Percentiles rank a stretch among this genome's conserved stretches.
Evolutionary conservation across 768 basidiomycete genomes (phyloP).

Genomic region (Tylopilus sp.): DNA sequence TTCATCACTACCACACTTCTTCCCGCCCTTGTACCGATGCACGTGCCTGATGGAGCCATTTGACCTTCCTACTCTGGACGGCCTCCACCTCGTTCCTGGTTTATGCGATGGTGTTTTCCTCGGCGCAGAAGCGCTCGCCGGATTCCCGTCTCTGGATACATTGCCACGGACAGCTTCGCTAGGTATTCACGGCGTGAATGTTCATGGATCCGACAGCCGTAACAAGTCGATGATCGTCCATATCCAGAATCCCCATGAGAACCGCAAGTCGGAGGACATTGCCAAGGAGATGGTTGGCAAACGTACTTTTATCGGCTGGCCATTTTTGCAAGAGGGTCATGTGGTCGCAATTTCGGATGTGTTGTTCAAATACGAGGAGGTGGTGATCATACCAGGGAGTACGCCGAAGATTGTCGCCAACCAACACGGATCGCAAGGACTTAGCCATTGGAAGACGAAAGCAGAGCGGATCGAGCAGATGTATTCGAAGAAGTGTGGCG

Average conservation of each 20-base stretch:
- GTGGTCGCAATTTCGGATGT: slow-evolving; percentile 86
- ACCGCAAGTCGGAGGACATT: slow-evolving; percentile 63
- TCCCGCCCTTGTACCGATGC: slow-evolving; percentile 82
- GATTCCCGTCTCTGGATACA: slow-evolving; percentile 94
- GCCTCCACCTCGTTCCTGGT: slow-evolving; percentile 81
- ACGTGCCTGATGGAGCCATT: slow-evolving; percentile 79
- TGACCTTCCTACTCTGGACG: slow-evolving; percentile 82
- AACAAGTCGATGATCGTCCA: slow-evolving; percentile 94
- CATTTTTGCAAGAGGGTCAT: slow-evolving; percentile 89
- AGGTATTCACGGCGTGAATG: slow-evolving; percentile 86
- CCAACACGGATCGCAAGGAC: slow-evolving; percentile 67
- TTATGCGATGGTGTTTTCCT: slow-evolving; percentile 86
- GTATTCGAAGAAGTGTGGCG: slow-evolving; percentile 88
- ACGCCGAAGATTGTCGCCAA: slow-evolving; percentile 59
- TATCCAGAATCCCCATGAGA: slow-evolving; percentile 72
- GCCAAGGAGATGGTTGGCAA: slow-evolving; percentile 74
- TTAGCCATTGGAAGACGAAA: slow-evolving; percentile 76
- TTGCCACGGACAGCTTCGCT: slow-evolving; percentile 74
- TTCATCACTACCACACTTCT: slow-evolving; percentile 92
- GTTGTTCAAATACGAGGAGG: slow-evolving; percentile 81
- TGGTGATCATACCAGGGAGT: slow-evolving; percentile 47
- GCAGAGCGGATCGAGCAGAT: slow-evolving; percentile 76
- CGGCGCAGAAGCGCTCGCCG: slow-evolving; percentile 83
- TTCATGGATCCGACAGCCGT: slow-evolving; percentile 85
- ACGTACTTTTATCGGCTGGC: slow-evolving; percentile 84